These are phyloP conservation scores for Aspergillus sp. DNA, from an alignment of 2,329 filamentous ascomycete genomes.

Conservation along the genomic window DNA sequence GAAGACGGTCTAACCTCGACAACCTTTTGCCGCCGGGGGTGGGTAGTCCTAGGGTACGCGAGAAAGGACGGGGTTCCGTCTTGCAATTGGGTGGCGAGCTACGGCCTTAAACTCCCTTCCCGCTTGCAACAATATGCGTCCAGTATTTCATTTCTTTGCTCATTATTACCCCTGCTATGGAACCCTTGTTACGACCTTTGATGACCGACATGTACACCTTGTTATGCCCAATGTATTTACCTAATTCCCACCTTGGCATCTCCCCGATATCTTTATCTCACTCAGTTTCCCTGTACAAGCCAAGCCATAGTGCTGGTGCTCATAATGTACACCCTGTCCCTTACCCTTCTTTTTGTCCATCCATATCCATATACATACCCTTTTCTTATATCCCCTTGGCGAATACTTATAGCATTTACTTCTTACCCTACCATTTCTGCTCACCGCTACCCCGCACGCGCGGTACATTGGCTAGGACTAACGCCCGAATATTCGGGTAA, in stretches of 20 bases:
- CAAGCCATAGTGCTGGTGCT: not conserved
- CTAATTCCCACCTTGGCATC: slow-evolving; percentile 7
- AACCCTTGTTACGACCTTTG: slow-evolving; percentile 20
- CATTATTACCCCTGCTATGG: slow-evolving; percentile 13
- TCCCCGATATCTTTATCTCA: slow-evolving; percentile 6
- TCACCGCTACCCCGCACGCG: not conserved
- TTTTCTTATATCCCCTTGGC: not conserved
- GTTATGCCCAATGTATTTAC: slow-evolving; percentile 23
- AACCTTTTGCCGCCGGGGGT: slow-evolving; percentile 60
- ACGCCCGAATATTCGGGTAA: not conserved
- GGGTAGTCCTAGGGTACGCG: slow-evolving; percentile 42
- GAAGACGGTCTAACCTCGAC: slow-evolving; percentile 76
- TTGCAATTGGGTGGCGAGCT: slow-evolving; percentile 68
- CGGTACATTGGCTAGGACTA: not conserved
- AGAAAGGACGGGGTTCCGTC: slow-evolving; percentile 55
- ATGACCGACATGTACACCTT: slow-evolving; percentile 22
- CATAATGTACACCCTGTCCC: slow-evolving; percentile 8
- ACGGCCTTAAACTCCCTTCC: slow-evolving; percentile 41
- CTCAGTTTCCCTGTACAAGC: not conserved
- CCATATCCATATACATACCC: slow-evolving; percentile 13
- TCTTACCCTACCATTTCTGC: not conserved
- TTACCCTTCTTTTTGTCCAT: slow-evolving; percentile 10
- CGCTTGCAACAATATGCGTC: too few species aligned
- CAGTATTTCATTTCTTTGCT: slow-evolving; percentile 8
- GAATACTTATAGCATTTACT: not conserved